Base-by-base conservation (phyloP, 2,329 filamentous ascomycete species). In the Sporothrix mexicana region DNA sequence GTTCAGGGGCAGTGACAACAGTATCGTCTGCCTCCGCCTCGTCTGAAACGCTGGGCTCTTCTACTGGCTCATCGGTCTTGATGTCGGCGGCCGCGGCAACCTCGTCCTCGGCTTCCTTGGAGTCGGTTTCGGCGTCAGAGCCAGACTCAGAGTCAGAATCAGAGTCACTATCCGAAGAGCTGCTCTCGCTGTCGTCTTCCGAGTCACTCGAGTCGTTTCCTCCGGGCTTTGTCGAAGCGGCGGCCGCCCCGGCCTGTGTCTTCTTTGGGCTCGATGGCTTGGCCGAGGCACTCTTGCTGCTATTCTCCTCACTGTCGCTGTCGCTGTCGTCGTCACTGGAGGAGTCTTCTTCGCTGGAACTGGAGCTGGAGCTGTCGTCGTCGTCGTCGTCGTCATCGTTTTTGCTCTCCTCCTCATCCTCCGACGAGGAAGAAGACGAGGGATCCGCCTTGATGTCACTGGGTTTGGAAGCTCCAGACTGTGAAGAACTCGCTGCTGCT, bases 301-400 rank as follows among this genome's bases (percentile, higher is more conserved):
- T 45, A 3, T 70, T 66, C 10, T 69, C 71, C 12, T 43, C 17
- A n/a, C 59, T 53, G 45, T 43, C 55, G 43, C 51, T 59, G 3
- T 59, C 66, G 47, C 51, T 67, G 30, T 45, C 25, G 20, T n/a
- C 17, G 69, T 9, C 25, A 7, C 49, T 67, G 53, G 51, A 8
- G 12, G 51, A 55, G 12, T 53, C 45, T 17, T 30, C 23, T 10
- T 36, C 10, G 23, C 55, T 36, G 13, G 30, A 45, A 7, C 30
- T 41, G 30, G 59, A 51, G 69, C 12, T 43, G 12, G n/a, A 9
- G n/a, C 67, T 57, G 36, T 72, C 67, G 23, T n/a, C n/a, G n/a
- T 57, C 55, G 41, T 51, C 49, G 47, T 72, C 69, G 43, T 67
- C 67, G 12, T 30, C 47, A 30, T n/a, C n/a, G 17, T 36, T 23